Base-by-base conservation (phyloP, 495 filamentous ascomycete genomes). In the Xylaria palmicola region DNA sequence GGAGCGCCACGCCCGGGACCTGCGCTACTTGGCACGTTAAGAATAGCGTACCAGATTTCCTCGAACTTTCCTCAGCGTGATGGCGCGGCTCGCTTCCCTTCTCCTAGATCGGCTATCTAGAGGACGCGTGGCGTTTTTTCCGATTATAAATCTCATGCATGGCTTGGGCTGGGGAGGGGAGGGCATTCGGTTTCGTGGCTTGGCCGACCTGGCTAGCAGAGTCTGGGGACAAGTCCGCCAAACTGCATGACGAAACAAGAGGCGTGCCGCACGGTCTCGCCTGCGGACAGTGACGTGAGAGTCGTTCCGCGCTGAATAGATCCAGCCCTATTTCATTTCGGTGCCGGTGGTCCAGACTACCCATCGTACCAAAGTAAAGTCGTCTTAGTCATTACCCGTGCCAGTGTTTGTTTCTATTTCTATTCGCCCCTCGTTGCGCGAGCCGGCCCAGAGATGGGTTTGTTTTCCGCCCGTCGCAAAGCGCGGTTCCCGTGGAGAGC, bases 311-410 rank as follows among this genome's bases (percentile, higher is more conserved):
- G n/a, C n/a, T n/a, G n/a, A n/a, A n/a, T n/a, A n/a, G n/a, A 29
- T 41, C 19, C 20, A 27, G 29, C 51, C 22, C 22, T 40, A 20
- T 6, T 47, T 13, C 13, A 20, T 27, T 29, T 47, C 13, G n/a
- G n/a, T n/a, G 9, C 44, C 44, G 63, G 62, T 67, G 41, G 44
- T 47, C 44, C 32, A 32, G 9, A 13, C 24, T 37, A 6, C 17
- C 13, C 15, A 41, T 30, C n/a, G n/a, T n/a, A n/a, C n/a, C n/a
- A n/a, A n/a, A n/a, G n/a, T n/a, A n/a, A n/a, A n/a, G n/a, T n/a
- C n/a, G n/a, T n/a, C n/a, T n/a, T n/a, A n/a, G n/a, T n/a, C n/a
- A n/a, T n/a, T n/a, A n/a, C n/a, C n/a, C n/a, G n/a, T n/a, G n/a
- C n/a, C n/a, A n/a, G n/a, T n/a, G n/a, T n/a, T n/a, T n/a, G n/a